Conservation (phyloP, 2,329 filamentous ascomycete species). For the Epichloe brachyelytri region DNA sequence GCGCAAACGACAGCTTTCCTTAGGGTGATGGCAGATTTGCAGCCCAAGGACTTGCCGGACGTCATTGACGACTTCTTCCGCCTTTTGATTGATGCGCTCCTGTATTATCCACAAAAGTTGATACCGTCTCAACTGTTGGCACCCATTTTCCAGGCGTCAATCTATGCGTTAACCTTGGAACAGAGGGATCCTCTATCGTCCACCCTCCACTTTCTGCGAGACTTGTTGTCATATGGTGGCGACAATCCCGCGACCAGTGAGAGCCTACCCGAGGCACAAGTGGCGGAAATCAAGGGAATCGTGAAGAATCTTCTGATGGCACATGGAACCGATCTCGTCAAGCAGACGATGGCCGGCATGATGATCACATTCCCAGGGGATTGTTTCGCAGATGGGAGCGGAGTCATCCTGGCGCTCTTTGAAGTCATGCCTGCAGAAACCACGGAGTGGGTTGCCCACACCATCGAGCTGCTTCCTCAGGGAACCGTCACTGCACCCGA, state of each 20-base stretch:
- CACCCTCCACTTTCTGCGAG: constrained; percentile 83
- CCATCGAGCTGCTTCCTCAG: constrained; percentile 68
- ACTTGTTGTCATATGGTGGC: constrained; percentile 79
- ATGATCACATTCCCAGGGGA: constrained; percentile 98
- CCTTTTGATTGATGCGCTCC: constrained; percentile 75
- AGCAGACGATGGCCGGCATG: constrained; percentile 90
- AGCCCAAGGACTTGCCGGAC: constrained; percentile 58
- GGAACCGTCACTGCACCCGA: constrained; percentile 73
- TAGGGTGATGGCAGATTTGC: constrained; percentile 73
- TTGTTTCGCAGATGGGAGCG: constrained; percentile 88
- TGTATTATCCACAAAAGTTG: constrained; percentile 81
- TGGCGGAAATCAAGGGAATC: constrained; percentile 55
- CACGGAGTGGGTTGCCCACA: constrained; percentile 68
- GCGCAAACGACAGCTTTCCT: constrained; percentile 84
- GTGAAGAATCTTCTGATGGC: constrained; percentile 59
- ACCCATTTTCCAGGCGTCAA: constrained; percentile 75
- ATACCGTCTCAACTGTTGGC: constrained; percentile 67
- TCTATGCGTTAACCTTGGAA: constrained; percentile 76
- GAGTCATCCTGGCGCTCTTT: constrained; percentile 81
- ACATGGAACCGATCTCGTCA: constrained; percentile 67
- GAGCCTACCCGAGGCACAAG: constrained; percentile 42
- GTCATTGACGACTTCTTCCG: constrained; percentile 97
- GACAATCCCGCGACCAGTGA: constrained; percentile 55
- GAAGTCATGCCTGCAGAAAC: constrained; percentile 73
- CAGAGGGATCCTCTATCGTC: constrained; percentile 86